phyloP scores from a whole-genome alignment of 495 filamentous ascomycete genomes.

The Talaromyces stipitatus region DNA sequence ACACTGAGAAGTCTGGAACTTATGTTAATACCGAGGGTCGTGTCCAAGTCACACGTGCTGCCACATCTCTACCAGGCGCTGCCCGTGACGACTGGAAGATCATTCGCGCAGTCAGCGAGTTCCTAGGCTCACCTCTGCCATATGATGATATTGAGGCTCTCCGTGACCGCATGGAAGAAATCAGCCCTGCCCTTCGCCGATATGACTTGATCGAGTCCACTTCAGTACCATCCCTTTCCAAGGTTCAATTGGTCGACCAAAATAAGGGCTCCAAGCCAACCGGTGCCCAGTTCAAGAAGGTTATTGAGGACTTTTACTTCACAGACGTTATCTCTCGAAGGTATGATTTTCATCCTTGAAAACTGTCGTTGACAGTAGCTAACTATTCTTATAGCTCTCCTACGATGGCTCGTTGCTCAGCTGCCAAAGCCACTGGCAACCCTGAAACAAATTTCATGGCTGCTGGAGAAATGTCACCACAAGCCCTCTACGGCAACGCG shows the following conservation, averaged over 20 bases:
- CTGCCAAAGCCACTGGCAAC: conserved; percentile 61
- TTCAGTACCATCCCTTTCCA: conserved; percentile 62
- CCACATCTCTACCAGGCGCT: conserved; percentile 77
- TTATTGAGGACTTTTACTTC: conserved; percentile 94
- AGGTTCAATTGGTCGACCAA: conserved; percentile 88
- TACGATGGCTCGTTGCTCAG: conserved; percentile 94
- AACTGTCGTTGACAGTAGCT: conserved; percentile 19
- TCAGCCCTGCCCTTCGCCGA: conserved; percentile 76
- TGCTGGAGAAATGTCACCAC: conserved; percentile 53
- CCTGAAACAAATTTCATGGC: conserved; percentile 84
- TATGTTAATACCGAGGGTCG: conserved; percentile 97
- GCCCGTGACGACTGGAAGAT: conserved; percentile 98
- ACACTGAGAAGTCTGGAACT: conserved; percentile 95
- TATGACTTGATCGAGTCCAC: conserved; percentile 87
- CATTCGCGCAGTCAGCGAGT: conserved; percentile 82
- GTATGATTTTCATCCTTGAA: conserved; percentile 36
- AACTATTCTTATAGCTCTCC: conserved; percentile 56
- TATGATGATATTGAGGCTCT: conserved; percentile 87
- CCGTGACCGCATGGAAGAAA: conserved; percentile 89
- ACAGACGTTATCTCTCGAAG: conserved; percentile 93
- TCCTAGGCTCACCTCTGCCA: conserved; percentile 76
- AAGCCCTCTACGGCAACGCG: conserved; percentile 36
- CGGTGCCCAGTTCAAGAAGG: conserved; percentile 63
- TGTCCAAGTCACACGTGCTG: conserved; percentile 84
- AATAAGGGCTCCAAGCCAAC: conserved; percentile 75